Conservation (phyloP, 108 stramenopile genomes). For the Cylindrotheca fusiformis region DNA sequence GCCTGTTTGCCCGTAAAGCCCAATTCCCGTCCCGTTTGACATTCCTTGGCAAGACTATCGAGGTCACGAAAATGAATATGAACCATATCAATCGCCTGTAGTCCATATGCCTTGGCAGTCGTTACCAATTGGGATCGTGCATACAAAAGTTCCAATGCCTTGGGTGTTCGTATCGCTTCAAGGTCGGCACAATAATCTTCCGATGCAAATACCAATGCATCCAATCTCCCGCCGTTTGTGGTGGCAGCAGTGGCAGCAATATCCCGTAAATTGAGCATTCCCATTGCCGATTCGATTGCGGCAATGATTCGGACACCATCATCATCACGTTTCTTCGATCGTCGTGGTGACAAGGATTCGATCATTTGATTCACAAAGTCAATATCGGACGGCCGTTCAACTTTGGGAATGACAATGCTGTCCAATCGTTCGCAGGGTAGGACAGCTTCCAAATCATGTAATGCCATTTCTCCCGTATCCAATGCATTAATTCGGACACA, state of each 20-base stretch:
- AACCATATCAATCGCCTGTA: constrained; percentile 45
- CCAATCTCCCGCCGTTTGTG: constrained; percentile 3
- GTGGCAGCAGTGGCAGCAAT: constrained; percentile 18
- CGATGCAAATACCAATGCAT: constrained; percentile 41
- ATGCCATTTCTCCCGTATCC: constrained; percentile 32
- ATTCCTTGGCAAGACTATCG: constrained; percentile 26
- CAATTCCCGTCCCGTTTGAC: constrained; percentile 16
- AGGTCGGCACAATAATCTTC: constrained; percentile 41
- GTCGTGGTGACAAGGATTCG: neutral
- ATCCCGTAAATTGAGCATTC: constrained; percentile 28
- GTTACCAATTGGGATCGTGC: constrained; percentile 31
- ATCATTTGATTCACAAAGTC: constrained; percentile 28
- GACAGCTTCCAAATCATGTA: constrained; percentile 33
- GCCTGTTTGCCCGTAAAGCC: constrained; percentile 45
- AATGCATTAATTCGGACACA: constrained; percentile 43
- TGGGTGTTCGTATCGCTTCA: constrained; percentile 26
- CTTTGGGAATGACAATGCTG: constrained; percentile 36
- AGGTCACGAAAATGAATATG: constrained; percentile 40
- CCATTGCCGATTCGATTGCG: constrained; percentile 39
- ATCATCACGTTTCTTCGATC: constrained; percentile 3
- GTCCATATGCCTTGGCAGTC: constrained; percentile 31
- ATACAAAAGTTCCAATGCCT: constrained; percentile 24
- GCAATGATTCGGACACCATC: constrained; percentile 39
- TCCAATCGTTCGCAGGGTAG: constrained; percentile 22
- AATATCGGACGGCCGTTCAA: constrained; percentile 31